phyloP scores from a whole-genome alignment of 345 rosid genomes.

The Eucalyptus guilfoylei region DNA sequence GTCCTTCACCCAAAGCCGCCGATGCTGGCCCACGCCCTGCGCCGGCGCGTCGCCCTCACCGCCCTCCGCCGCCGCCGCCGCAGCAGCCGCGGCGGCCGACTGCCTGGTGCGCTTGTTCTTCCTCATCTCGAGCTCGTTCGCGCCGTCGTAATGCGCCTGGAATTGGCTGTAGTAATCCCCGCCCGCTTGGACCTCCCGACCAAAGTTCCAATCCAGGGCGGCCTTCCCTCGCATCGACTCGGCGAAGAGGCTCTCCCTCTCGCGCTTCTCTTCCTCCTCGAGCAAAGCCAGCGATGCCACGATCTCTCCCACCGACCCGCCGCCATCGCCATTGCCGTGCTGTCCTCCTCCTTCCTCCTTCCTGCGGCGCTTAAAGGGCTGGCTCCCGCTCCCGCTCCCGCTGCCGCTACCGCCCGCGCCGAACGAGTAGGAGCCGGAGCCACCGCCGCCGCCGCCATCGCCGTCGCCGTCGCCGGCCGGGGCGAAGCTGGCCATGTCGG shows the following conservation, averaged over 20 bases:
- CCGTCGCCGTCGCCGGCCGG: conserved; percentile 1
- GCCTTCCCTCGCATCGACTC: not conserved
- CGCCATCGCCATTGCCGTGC: not conserved
- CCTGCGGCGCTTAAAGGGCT: conserved; percentile 22
- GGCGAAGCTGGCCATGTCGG: conserved; percentile 11
- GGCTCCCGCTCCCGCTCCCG: not conserved
- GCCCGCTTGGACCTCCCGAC: not conserved
- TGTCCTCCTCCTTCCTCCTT: conserved; percentile 8
- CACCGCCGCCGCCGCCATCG: not conserved
- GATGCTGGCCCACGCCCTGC: not conserved
- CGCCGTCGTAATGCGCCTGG: not conserved
- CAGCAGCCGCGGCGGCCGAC: not conserved
- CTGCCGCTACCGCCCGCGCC: not conserved
- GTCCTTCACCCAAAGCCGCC: conserved; percentile 52
- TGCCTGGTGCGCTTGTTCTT: not conserved
- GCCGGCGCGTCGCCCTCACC: not conserved
- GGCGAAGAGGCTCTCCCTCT: not conserved
- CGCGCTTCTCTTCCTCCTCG: conserved; percentile 1
- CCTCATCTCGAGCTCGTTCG: not conserved
- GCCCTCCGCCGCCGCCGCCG: not conserved
- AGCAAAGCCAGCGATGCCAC: not conserved
- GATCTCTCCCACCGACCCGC: not conserved
- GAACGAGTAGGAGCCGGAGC: not conserved
- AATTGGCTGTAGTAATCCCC: not conserved
- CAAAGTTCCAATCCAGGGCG: not conserved